phyloP scores from a whole-genome alignment of 192 early-diverging fungal genomes.

The Gonapodya sp. region DNA sequence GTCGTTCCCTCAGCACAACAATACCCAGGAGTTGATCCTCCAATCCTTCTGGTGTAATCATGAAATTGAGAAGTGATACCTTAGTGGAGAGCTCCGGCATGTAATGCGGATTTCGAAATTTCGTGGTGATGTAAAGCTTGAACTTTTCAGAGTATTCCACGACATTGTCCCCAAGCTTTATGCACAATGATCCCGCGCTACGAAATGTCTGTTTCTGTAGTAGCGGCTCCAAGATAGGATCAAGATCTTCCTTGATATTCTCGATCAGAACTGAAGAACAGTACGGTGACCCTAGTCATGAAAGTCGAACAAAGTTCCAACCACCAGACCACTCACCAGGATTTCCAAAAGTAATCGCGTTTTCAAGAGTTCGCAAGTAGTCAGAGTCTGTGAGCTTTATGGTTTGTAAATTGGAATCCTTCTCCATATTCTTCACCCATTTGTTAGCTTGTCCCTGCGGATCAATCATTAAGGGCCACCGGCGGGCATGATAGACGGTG shows the following conservation, averaged over 20 bases:
- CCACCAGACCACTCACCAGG: neutral
- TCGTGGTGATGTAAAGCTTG: conserved; percentile 53
- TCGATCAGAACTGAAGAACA: conserved; percentile 50
- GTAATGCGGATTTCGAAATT: conserved; percentile 56
- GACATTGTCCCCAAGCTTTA: conserved; percentile 49
- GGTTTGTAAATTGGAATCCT: conserved; percentile 47
- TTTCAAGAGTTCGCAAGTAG: conserved; percentile 39
- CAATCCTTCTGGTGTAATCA: conserved; percentile 59
- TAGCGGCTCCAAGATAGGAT: conserved; percentile 49
- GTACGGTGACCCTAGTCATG: conserved; percentile 56
- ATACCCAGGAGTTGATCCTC: conserved; percentile 57
- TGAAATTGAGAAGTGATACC: conserved; percentile 57
- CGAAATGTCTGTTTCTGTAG: conserved; percentile 56
- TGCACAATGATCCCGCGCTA: conserved; percentile 48
- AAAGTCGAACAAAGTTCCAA: conserved; percentile 33
- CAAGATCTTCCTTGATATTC: conserved; percentile 59
- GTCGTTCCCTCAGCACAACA: conserved; percentile 51
- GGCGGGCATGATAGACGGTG: conserved; percentile 42
- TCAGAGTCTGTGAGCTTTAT: conserved; percentile 38
- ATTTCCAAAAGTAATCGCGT: conserved; percentile 50
- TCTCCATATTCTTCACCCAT: conserved; percentile 58
- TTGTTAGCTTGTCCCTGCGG: conserved; percentile 38
- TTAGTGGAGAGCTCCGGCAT: conserved; percentile 51
- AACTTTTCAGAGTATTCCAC: conserved; percentile 53
- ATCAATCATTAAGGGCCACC: conserved; percentile 60